These are phyloP conservation scores for Ceratocystis diversiconidia DNA, from an alignment of 2,329 filamentous ascomycete species.

Conservation along the genomic window DNA sequence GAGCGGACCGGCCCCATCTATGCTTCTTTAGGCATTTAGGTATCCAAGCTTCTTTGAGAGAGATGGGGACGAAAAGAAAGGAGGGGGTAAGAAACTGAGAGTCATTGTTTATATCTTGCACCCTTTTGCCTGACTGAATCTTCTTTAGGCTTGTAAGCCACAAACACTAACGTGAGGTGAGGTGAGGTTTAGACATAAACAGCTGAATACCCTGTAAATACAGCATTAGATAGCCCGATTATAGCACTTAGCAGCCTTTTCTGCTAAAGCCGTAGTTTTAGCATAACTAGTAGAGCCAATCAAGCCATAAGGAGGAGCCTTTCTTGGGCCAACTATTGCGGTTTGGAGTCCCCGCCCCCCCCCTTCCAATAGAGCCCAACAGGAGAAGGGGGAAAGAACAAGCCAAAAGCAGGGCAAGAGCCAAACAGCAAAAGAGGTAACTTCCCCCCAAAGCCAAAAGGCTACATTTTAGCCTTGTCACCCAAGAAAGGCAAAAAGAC, in stretches of 20 bases:
- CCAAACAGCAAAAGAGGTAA: background rate
- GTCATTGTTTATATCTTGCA: background rate
- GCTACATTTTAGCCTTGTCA: slow-evolving; percentile 2
- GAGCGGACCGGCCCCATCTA: background rate
- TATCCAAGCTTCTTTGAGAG: slow-evolving; percentile 2
- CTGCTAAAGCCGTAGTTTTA: background rate
- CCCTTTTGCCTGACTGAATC: background rate
- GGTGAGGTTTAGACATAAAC: background rate
- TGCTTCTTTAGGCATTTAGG: background rate
- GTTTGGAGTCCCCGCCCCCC: background rate
- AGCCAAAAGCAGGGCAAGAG: background rate
- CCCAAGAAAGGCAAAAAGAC: background rate
- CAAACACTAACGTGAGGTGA: background rate
- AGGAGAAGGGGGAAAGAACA: background rate
- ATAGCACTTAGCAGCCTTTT: background rate
- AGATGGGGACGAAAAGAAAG: background rate
- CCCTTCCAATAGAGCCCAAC: background rate
- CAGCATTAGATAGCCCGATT: background rate
- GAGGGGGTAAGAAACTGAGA: background rate
- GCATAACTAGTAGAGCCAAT: background rate
- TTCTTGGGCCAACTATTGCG: background rate
- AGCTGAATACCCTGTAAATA: background rate
- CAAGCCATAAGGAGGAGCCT: background rate
- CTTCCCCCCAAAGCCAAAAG: background rate
- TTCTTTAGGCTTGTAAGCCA: background rate